Conservation (phyloP, 2,329 filamentous ascomycete species). For the Bipolaris victoriae region DNA sequence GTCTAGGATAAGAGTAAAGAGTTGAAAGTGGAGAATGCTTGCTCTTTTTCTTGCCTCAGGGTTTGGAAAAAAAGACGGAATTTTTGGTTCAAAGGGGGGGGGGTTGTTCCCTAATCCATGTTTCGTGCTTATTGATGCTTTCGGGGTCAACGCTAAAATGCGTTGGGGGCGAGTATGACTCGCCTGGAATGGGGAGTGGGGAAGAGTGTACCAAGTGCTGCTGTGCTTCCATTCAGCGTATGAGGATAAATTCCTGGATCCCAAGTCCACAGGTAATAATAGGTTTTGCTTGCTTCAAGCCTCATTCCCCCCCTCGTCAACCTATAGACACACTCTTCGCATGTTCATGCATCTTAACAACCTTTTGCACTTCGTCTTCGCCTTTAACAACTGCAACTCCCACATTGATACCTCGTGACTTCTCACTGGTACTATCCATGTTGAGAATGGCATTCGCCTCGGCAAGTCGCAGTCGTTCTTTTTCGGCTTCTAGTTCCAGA, state of each 20-base stretch:
- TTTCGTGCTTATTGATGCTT: too few relatives aligned
- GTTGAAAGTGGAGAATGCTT: too few relatives aligned
- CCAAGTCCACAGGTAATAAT: neutral
- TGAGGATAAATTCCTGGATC: neutral
- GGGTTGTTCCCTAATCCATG: too few relatives aligned
- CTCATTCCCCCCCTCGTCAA: neutral
- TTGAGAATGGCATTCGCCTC: conserved; percentile 11
- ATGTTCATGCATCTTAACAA: conserved; percentile 3
- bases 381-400: conserved; percentile 11
- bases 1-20: too few relatives aligned
- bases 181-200: neutral
- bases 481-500: conserved; percentile 21
- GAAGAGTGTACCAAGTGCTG: neutral
- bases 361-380: conserved; percentile 4
- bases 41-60: too few relatives aligned
- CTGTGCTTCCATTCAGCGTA: neutral
- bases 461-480: conserved; percentile 9
- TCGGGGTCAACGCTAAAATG: neutral
- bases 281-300: neutral
- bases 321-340: conserved; percentile 11
- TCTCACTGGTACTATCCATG: neutral
- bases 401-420: conserved; percentile 7
- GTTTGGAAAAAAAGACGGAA: too few relatives aligned
- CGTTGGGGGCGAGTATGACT: neutral
- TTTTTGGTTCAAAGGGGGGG: too few relatives aligned